Percentiles rank a stretch among this genome's conserved stretches.
phyloP scores from a whole-genome alignment of 345 rosid species.

The Eucalyptus albens region DNA sequence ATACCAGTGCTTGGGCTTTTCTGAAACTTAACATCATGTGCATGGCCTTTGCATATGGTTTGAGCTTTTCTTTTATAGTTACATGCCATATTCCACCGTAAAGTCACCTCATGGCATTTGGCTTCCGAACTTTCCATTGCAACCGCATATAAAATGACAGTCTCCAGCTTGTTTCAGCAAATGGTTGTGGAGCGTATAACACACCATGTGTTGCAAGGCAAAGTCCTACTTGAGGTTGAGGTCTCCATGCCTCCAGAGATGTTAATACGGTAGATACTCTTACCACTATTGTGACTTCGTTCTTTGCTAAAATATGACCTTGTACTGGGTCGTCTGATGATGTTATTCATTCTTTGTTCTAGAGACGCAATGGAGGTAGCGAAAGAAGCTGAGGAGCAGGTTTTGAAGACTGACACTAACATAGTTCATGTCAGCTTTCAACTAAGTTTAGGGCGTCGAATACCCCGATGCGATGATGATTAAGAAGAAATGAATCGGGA shows the following conservation, averaged over 20 bases:
- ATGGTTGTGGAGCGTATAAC: constrained; percentile 52
- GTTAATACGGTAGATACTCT: constrained; percentile 5
- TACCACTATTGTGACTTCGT: background rate
- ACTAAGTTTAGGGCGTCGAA: constrained; percentile 27
- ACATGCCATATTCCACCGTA: background rate
- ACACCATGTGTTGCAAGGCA: constrained; percentile 54
- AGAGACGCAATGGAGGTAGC: constrained; percentile 61
- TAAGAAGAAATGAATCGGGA: background rate
- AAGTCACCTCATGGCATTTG: background rate
- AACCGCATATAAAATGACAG: background rate
- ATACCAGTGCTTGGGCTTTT: background rate
- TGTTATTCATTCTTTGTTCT: background rate
- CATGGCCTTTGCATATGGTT: background rate
- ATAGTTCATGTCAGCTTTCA: constrained; percentile 41
- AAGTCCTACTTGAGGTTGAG: constrained; percentile 42
- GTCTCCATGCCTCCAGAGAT: constrained; percentile 23
- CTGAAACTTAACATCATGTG: background rate
- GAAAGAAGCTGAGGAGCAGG: constrained; percentile 42
- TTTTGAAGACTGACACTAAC: constrained; percentile 25
- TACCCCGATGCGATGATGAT: background rate
- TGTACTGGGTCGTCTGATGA: background rate
- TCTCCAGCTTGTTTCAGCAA: constrained; percentile 22
- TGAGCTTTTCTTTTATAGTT: background rate
- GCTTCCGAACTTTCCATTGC: background rate
- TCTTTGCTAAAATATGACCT: background rate